Evolutionary conservation across 225 moss, liverwort and hornwort genomes (phyloP), one percentile per base, ranked within the genome.

Genomic region (Neckera pumila): DNA sequence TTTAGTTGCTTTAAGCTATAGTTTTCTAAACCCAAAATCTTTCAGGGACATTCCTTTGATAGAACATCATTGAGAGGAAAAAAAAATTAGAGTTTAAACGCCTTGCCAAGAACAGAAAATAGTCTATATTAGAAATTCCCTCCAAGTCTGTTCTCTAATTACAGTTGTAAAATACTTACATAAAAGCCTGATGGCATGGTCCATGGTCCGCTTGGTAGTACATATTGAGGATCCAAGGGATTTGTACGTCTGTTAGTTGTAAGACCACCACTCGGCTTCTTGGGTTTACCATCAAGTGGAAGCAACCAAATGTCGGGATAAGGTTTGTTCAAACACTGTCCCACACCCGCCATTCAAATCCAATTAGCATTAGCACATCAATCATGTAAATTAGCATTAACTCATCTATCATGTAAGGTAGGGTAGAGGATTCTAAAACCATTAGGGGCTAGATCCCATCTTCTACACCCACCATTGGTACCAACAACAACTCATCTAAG

Each of bases 271-370:
- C 57, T 63, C 0, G 86, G 67, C 36, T 93, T 96, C 80, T 89
- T 79, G 0, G 43, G n/a, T 85, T 97, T 96, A n/a, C 92, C 91
- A 8, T 88, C 91, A 56, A 65, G 86, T 74, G 58, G 51, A 79
- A 96, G 27, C 19, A 99, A 10, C 98, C 97, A 99, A 12, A 96
- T 90, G 69, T 94, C 88, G 1, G 97, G 98, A 73, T 90, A 96
- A 87, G 95, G 95, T 89, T 99, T 99, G 89, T 95, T 93, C 54
- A 97, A 89, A 91, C 95, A 96, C 98, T 99, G 86, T 86, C 42
- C 42, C 80, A 89, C 81, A 89, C 23, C 57, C 87, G 34, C 43
- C 76, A 86, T 47, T 42, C 51, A 86, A 83, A 17, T 79, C 53
- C 31, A 87, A 49, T 54, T 58, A 43, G 15, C 49, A 63, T 51